Percentiles rank a stretch among this genome's conserved stretches.
Conservation (phyloP, 192 early-diverging fungal species). For the Entomortierella parvispora region DNA sequence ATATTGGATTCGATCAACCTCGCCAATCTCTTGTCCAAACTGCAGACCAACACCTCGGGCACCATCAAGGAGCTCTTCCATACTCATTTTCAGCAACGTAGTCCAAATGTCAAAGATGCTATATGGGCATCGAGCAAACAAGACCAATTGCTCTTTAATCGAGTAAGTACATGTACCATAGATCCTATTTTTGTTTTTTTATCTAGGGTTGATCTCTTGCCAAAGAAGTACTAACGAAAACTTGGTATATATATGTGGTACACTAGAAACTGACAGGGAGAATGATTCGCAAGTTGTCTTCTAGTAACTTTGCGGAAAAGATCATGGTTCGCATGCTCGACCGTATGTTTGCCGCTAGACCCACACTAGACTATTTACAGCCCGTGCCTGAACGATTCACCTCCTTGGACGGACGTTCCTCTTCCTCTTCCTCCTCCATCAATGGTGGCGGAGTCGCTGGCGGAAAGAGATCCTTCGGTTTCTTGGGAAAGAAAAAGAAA, state of each 20-base stretch:
- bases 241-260: neutral
- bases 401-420: neutral
- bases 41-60: neutral
- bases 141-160: neutral
- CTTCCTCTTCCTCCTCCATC: too few species aligned
- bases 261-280: neutral
- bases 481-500: too few species aligned
- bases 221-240: neutral
- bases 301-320: neutral
- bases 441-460: too few species aligned
- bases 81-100: neutral
- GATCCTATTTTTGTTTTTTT: neutral
- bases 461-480: too few species aligned
- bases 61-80: slow-evolving; percentile 4
- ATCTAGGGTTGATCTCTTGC: neutral
- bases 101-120: neutral
- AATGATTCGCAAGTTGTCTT: slow-evolving; percentile 4
- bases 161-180: neutral
- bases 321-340: neutral
- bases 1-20: slow-evolving; percentile 7
- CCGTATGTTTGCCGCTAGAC: neutral
- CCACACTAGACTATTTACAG: slow-evolving; percentile 1
- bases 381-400: neutral
- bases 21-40: neutral
- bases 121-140: neutral